Evolutionary conservation across 805 yeast genomes (phyloP), one percentile per base, ranked within the genome.

Genomic region (Candida pseudoglaebosa): DNA sequence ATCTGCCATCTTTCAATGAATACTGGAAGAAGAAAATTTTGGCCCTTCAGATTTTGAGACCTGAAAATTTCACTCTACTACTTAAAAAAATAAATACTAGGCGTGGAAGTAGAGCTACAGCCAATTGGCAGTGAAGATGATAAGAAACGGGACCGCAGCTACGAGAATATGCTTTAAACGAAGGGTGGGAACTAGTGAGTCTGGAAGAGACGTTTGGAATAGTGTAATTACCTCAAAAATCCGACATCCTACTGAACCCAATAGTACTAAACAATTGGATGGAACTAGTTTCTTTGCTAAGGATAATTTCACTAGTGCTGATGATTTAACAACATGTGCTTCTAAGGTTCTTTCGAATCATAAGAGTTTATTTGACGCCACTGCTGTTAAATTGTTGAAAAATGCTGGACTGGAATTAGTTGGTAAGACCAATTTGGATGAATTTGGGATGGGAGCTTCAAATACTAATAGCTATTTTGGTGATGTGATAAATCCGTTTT

Each of bases 391-490:
- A 2, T 62, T 78, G 3, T 57, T 93, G n/a, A 57, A 70, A 6
- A 49, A 61, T 0, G 66, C 70, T 2, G 87, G 89, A 0, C 72
- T 75, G 12, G 45, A 53, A 0, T 53, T 80, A 4, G 65, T 81
- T 1, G 99, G 96, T 0, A 93, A 91, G 58, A 75, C 95, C 2
- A 93, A 91, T 50, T 68, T 93, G 77, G 99, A 93, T 62, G 97
- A 93, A 62, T 93, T 93, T 65, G 99, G 96, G 2, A 93, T 93
- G 99, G 99, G 99, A 8, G 80, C 86, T 9, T 72, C 80, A 1
- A 82, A 78, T 10, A 64, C 77, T 2, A 70, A 77, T 48, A 73
- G 84, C 0, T 47, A 51, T 36, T 77, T 61, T 52, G 90, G 89
- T 0, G 70, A 83, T 1, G 71, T 82, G 0, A 40, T 64, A 3